phyloP scores from a whole-genome alignment of 2,329 filamentous ascomycete species.

The Teratosphaeria destructans region DNA sequence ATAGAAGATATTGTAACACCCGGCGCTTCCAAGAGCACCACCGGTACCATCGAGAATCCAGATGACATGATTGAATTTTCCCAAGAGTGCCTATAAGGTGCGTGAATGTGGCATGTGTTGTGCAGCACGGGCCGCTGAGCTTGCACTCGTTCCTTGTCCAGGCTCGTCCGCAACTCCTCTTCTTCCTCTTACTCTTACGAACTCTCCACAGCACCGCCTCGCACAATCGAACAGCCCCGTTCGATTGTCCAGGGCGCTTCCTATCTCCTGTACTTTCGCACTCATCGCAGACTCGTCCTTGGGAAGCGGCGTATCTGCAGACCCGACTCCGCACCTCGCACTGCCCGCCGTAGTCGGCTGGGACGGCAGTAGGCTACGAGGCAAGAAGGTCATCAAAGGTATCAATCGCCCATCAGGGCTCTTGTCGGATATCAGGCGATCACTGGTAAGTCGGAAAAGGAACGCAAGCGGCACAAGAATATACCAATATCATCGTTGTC shows the following conservation, averaged over 20 bases:
- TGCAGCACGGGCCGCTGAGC: background rate
- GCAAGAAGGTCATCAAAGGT: conserved; percentile 10
- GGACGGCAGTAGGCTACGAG: conserved; percentile 18
- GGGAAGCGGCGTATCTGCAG: background rate
- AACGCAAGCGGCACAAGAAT: conserved; percentile 1
- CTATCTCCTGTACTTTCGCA: background rate
- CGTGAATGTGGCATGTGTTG: background rate
- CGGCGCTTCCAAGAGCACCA: background rate
- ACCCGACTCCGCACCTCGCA: background rate
- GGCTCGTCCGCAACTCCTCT: background rate
- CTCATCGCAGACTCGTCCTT: background rate
- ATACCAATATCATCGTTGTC: conserved; percentile 9
- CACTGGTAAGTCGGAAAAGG: conserved; percentile 15
- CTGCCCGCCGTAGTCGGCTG: background rate
- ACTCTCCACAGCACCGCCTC: background rate
- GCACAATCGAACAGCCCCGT: background rate
- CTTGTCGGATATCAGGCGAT: conserved; percentile 13
- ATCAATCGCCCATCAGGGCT: conserved; percentile 16
- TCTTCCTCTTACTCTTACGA: background rate
- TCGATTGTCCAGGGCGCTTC: background rate
- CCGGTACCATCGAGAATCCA: background rate
- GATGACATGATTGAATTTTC: background rate
- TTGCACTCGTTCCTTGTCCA: background rate
- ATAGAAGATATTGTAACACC: background rate
- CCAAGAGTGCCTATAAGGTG: background rate